These are phyloP conservation scores for Sporormia fimetaria DNA, from an alignment of 495 filamentous ascomycete genomes.

Conservation along the genomic window DNA sequence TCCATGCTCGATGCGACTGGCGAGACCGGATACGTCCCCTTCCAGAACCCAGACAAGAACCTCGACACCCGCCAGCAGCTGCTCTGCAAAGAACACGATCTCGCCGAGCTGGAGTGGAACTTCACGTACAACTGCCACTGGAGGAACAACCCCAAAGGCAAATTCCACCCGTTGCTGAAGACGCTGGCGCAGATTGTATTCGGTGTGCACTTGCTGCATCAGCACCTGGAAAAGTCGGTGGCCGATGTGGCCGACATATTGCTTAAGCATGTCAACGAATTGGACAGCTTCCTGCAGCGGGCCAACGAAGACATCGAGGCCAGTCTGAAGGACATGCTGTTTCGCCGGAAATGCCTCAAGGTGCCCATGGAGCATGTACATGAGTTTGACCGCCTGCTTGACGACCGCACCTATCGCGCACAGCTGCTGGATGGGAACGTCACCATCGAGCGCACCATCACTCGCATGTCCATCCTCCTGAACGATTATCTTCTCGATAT, in stretches of 20 bases:
- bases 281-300: conserved; percentile 79
- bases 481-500: conserved; percentile 68
- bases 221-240: conserved; percentile 77
- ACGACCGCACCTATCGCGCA: conserved; percentile 66
- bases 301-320: conserved; percentile 76
- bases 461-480: conserved; percentile 61
- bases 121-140: conserved; percentile 59
- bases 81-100: conserved; percentile 44
- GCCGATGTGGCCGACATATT: conserved; percentile 78
- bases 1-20: conserved; percentile 65
- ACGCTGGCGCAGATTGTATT: conserved; percentile 87
- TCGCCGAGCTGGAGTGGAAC: conserved; percentile 39
- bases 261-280: conserved; percentile 82
- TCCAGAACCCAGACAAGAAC: conserved; percentile 14
- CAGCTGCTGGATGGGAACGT: conserved; percentile 79
- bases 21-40: conserved; percentile 30
- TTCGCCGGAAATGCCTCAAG: conserved; percentile 67
- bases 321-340: conserved; percentile 68
- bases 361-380: conserved; percentile 71
- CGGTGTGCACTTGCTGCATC: conserved; percentile 78
- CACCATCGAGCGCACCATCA: conserved; percentile 80
- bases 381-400: conserved; percentile 84
- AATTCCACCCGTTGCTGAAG: conserved; percentile 80
- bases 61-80: conserved; percentile 50
- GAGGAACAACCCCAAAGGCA: conserved; percentile 55